Evolutionary conservation across 352 stramenopile species (phyloP).

Genomic region (Globisporangium polare): DNA sequence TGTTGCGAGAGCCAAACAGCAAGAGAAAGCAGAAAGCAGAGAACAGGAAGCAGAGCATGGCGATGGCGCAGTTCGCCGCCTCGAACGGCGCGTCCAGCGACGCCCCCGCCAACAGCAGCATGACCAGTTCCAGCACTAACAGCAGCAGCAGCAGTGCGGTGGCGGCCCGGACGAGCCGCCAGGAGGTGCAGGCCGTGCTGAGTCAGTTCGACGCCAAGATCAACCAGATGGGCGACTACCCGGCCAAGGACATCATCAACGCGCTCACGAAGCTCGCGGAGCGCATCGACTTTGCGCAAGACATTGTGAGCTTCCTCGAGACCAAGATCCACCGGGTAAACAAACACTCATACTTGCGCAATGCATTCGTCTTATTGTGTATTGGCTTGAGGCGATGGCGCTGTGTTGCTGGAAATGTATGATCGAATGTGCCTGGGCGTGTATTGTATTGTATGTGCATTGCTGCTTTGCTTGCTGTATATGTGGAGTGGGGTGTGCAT

Average conservation of each 20-base stretch:
- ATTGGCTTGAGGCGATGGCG: not conserved
- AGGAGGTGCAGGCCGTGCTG: constrained; percentile 60
- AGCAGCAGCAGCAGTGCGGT: not conserved
- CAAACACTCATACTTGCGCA: constrained; percentile 5
- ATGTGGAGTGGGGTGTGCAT: not conserved
- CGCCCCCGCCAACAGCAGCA: not conserved
- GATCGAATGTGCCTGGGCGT: not conserved
- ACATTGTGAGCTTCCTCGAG: constrained; percentile 87
- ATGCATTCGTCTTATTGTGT: constrained; percentile 7
- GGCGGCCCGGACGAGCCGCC: not conserved
- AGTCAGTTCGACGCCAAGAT: constrained; percentile 81
- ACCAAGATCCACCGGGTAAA: constrained; percentile 87
- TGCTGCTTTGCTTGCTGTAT: too few species aligned
- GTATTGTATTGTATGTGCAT: too few species aligned
- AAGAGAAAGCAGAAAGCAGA: not conserved
- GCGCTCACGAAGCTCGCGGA: constrained; percentile 83
- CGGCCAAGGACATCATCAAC: constrained; percentile 89
- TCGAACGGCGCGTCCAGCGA: constrained; percentile 12
- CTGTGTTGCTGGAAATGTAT: not conserved
- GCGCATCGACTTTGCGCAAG: constrained; percentile 61
- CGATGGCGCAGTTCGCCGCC: constrained; percentile 43
- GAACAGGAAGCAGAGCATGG: constrained; percentile 22
- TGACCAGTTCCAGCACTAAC: not conserved
- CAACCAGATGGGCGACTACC: constrained; percentile 85
- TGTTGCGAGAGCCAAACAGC: too few species aligned